These are phyloP conservation scores for Colletotrichum sublineola DNA, from an alignment of 2,329 filamentous ascomycete species.

Conservation along the genomic window DNA sequence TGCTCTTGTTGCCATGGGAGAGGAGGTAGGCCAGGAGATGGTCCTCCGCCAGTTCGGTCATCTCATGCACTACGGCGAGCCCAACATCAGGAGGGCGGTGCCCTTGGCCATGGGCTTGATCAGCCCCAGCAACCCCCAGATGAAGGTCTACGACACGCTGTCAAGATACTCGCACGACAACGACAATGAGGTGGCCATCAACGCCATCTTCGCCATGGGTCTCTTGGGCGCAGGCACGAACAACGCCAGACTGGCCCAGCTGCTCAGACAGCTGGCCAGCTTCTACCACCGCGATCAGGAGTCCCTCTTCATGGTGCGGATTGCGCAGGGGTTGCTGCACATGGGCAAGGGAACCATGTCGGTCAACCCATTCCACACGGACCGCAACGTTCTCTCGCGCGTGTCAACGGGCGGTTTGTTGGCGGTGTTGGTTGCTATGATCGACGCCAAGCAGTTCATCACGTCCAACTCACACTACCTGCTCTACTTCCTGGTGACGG, in stretches of 20 bases:
- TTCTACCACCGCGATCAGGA: constrained; percentile 99
- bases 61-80: constrained; percentile 98
- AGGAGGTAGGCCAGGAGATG: constrained; percentile 99
- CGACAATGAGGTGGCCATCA: constrained; percentile 97
- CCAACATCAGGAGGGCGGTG: constrained; percentile 96
- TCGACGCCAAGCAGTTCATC: constrained; percentile 91
- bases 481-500: constrained; percentile 95
- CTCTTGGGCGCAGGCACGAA: constrained; percentile 96
- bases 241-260: constrained; percentile 94
- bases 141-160: constrained; percentile 99
- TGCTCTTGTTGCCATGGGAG: constrained; percentile 95
- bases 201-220: constrained; percentile 99
- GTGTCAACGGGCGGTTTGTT: constrained; percentile 92
- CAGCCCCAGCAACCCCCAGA: constrained; percentile 97
- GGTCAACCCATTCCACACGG: constrained; percentile 98
- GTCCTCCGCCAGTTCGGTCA: constrained; percentile 97
- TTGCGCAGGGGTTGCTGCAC: constrained; percentile 95
- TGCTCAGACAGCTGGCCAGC: constrained; percentile 93
- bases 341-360: constrained; percentile 99
- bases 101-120: constrained; percentile 97
- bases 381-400: constrained; percentile 92
- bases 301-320: constrained; percentile 98
- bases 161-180: constrained; percentile 99
- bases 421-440: constrained; percentile 90
- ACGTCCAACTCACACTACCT: constrained; percentile 84